phyloP scores from a whole-genome alignment of 1,284 basidiomycete species.

The Xerocomus cyaneibrunnescens region DNA sequence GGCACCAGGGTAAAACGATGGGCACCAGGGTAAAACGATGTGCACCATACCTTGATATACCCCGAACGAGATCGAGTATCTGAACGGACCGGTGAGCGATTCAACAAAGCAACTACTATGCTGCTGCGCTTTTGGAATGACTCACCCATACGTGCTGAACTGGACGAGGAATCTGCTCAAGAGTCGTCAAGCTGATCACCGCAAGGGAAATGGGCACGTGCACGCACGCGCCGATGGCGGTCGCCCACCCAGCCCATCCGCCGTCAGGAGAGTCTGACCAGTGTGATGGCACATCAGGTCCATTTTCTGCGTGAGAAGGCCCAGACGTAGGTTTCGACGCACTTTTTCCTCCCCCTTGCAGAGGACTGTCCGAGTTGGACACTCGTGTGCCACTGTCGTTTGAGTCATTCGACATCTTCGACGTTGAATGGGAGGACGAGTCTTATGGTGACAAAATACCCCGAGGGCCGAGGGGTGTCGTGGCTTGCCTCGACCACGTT shows the following conservation, averaged over 20 bases:
- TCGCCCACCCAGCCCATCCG: constrained; percentile 31
- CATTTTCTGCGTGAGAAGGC: background rate
- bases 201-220: background rate
- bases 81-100: constrained; percentile 9
- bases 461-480: too few relatives aligned
- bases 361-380: background rate
- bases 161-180: constrained; percentile 33
- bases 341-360: background rate
- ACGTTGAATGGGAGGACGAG: too few relatives aligned
- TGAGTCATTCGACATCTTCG: constrained; percentile 1
- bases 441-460: too few relatives aligned
- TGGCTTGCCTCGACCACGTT: too few relatives aligned
- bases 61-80: constrained; percentile 41
- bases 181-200: background rate
- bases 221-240: constrained; percentile 31
- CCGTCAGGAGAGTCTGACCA: constrained; percentile 30
- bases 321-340: background rate
- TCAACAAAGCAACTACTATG: background rate
- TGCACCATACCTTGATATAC: constrained; percentile 43
- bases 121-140: background rate
- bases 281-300: background rate
- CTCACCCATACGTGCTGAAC: constrained; percentile 42
- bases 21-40: background rate
- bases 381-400: background rate
- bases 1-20: background rate